Evolutionary conservation across 2,329 filamentous ascomycete species (phyloP).

Genomic region (Coniochaeta sp.): DNA sequence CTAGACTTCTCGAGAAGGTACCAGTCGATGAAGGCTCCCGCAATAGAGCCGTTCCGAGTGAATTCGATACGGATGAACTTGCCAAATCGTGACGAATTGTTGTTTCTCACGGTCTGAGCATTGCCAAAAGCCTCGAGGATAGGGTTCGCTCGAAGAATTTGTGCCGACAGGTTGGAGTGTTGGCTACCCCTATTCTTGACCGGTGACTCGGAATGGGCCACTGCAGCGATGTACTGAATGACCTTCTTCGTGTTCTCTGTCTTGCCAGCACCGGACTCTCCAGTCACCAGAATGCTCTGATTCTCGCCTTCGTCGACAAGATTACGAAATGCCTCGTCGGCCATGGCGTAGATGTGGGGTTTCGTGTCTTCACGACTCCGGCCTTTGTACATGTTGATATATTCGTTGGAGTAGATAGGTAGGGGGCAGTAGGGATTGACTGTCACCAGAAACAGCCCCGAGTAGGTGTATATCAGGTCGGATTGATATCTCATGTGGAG

Average conservation of each 20-base stretch:
- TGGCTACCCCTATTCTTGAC: slow-evolving; percentile 47
- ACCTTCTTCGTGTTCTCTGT: slow-evolving; percentile 99
- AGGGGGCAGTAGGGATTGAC: slow-evolving; percentile 94
- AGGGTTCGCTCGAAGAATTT: slow-evolving; percentile 91
- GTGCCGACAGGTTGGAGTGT: slow-evolving; percentile 84
- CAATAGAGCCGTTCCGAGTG: slow-evolving; percentile 77
- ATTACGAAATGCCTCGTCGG: slow-evolving; percentile 92
- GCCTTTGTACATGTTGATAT: slow-evolving; percentile 97
- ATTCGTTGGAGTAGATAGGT: slow-evolving; percentile 93
- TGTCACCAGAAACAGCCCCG: slow-evolving; percentile 90
- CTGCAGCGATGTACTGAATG: slow-evolving; percentile 94
- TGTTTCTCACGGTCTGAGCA: slow-evolving; percentile 93
- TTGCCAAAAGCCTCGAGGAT: slow-evolving; percentile 98
- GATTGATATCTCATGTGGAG: slow-evolving; percentile 90
- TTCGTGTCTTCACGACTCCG: slow-evolving; percentile 87
- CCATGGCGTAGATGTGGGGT: slow-evolving; percentile 96
- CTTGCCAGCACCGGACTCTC: slow-evolving; percentile 96
- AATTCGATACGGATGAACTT: slow-evolving; percentile 99
- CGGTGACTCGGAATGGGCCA: slow-evolving; percentile 75
- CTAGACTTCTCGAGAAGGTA: slow-evolving; percentile 97
- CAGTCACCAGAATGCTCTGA: slow-evolving; percentile 95
- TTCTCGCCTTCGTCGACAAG: slow-evolving; percentile 92
- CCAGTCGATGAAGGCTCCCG: slow-evolving; percentile 97
- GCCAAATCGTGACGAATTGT: slow-evolving; percentile 96
- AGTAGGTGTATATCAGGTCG: slow-evolving; percentile 97